Evolutionary conservation across 768 basidiomycete genomes (phyloP).

Genomic region (Pisolithus sp.): DNA sequence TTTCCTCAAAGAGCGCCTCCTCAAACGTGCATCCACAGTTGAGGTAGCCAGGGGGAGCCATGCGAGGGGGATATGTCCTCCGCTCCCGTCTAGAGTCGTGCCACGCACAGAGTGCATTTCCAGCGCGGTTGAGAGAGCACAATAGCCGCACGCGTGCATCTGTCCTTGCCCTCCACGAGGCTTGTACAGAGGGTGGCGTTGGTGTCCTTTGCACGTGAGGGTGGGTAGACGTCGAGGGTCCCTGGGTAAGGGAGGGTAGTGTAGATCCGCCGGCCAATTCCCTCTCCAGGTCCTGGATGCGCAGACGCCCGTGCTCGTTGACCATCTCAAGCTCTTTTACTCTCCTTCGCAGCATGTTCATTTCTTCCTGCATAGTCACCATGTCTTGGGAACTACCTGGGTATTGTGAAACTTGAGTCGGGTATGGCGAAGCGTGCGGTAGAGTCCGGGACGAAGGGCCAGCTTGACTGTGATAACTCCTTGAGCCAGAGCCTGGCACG

Average conservation of each 20-base stretch:
- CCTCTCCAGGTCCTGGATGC: conserved; percentile 42
- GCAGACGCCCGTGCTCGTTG: conserved; percentile 44
- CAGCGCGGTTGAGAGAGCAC: conserved; percentile 81
- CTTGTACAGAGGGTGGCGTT: conserved; percentile 38
- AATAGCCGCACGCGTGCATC: conserved; percentile 63
- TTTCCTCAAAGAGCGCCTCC: conserved; percentile 84
- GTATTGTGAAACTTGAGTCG: conserved; percentile 5
- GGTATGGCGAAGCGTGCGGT: conserved; percentile 1
- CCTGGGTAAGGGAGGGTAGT: conserved; percentile 16
- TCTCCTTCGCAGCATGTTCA: conserved; percentile 47
- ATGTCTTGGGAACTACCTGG: not conserved
- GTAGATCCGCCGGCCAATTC: conserved; percentile 31
- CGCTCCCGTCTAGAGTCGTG: conserved; percentile 85
- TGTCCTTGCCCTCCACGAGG: conserved; percentile 67
- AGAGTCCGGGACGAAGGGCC: conserved; percentile 9
- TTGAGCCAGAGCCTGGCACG: conserved; percentile 12
- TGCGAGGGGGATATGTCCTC: conserved; percentile 67
- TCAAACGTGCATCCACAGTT: conserved; percentile 86
- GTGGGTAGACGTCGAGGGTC: conserved; percentile 7
- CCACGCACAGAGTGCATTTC: conserved; percentile 86
- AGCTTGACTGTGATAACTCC: conserved; percentile 15
- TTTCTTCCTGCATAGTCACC: conserved; percentile 38
- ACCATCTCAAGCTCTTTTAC: conserved; percentile 60
- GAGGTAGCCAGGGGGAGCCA: conserved; percentile 69
- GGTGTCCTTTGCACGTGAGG: conserved; percentile 24